Percentiles rank a stretch among this genome's conserved stretches.
Evolutionary conservation across 129 eudicot species (phyloP).

Genomic region (Centrapalus pauciflorus): DNA sequence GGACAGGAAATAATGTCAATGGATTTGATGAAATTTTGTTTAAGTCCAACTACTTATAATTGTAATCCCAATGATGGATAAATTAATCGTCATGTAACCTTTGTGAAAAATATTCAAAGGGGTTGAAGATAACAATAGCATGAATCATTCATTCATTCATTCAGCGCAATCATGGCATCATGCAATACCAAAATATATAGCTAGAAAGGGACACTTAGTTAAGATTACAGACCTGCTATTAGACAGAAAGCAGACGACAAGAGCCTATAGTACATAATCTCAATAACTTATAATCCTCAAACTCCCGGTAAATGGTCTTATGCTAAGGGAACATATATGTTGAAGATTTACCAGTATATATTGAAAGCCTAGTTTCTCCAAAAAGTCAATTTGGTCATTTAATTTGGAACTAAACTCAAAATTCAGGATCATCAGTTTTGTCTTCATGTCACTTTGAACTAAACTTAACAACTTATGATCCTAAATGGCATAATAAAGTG

Average conservation of each 20-base stretch:
- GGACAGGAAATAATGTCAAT: neutral
- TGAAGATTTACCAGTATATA: neutral
- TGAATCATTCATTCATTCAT: too few species aligned
- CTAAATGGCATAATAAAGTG: neutral
- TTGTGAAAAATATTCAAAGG: neutral
- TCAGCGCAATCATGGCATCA: neutral
- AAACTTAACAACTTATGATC: too few species aligned
- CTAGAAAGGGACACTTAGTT: neutral
- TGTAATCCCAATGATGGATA: neutral
- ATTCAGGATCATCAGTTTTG: neutral
- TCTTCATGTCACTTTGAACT: neutral
- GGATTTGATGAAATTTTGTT: too few species aligned
- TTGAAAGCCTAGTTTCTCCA: too few species aligned
- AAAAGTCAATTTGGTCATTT: too few species aligned
- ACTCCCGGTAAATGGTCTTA: neutral
- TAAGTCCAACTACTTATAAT: neutral
- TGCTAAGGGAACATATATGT: neutral
- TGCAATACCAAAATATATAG: neutral
- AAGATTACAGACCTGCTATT: neutral
- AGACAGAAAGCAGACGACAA: neutral
- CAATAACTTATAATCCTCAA: neutral
- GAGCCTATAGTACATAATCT: neutral
- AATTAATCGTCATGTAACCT: too few species aligned
- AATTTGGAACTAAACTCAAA: neutral
- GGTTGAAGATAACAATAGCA: neutral